phyloP scores from a whole-genome alignment of 164 flowering plant genomes.

The Amborella trichopoda region DNA sequence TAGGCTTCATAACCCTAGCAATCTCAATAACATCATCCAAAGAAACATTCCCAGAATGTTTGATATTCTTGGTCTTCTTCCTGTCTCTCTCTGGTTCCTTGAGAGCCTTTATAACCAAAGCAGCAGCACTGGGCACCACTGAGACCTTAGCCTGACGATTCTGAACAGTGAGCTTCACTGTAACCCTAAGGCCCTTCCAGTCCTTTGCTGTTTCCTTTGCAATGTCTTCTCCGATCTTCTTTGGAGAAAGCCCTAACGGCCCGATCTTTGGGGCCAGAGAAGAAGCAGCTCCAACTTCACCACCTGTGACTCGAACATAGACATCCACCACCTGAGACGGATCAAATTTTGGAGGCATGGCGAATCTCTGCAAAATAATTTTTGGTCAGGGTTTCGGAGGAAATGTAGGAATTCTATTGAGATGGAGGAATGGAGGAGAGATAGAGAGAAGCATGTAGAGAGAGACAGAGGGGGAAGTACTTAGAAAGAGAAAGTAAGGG shows the following conservation, averaged over 20 bases:
- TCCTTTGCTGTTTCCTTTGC: neutral
- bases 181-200: conserved; percentile 1
- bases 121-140: conserved; percentile 1
- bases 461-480: too few species aligned
- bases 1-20: conserved; percentile 16
- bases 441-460: too few species aligned
- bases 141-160: conserved; percentile 5
- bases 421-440: too few species aligned
- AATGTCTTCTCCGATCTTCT: neutral
- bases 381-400: too few species aligned
- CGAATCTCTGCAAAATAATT: too few species aligned
- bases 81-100: conserved; percentile 35
- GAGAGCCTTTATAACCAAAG: neutral
- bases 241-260: conserved; percentile 4
- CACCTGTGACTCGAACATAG: conserved; percentile 20
- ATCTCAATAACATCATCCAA: conserved; percentile 50
- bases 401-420: too few species aligned
- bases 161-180: conserved; percentile 7
- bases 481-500: too few species aligned
- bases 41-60: conserved; percentile 46
- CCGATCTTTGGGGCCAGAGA: conserved; percentile 19
- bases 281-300: conserved; percentile 22
- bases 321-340: conserved; percentile 19
- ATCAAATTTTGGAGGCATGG: conserved; percentile 24
- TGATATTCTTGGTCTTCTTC: conserved; percentile 46